Evolutionary conservation across 768 basidiomycete genomes (phyloP).

Genomic region (Lentinula sp.): DNA sequence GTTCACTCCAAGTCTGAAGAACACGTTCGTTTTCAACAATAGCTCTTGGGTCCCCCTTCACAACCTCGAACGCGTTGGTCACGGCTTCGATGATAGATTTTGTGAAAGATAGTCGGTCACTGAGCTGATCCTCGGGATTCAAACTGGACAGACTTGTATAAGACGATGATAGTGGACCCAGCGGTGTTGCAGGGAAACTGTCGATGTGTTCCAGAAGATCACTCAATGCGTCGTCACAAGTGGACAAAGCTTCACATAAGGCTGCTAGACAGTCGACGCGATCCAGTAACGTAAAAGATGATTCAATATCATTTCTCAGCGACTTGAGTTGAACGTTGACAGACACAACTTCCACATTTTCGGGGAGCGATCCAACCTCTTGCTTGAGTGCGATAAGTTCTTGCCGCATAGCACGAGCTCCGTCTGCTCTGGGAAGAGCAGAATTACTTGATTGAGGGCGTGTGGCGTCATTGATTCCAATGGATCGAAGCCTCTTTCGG

Average conservation of each 20-base stretch:
- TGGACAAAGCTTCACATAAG: slow-evolving; percentile 41
- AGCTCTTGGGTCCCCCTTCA: slow-evolving; percentile 58
- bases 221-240: slow-evolving; percentile 73
- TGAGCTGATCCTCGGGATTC: slow-evolving; percentile 64
- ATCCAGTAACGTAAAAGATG: slow-evolving; percentile 40
- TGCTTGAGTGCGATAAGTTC: slow-evolving; percentile 39
- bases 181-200: slow-evolving; percentile 64
- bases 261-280: slow-evolving; percentile 49
- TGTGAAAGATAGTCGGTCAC: slow-evolving; percentile 60
- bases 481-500: slow-evolving; percentile 53
- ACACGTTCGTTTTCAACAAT: slow-evolving; percentile 57
- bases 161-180: slow-evolving; percentile 43
- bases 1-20: slow-evolving; percentile 73
- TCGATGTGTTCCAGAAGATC: slow-evolving; percentile 84
- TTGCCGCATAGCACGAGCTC: slow-evolving; percentile 39
- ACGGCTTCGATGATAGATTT: slow-evolving; percentile 43
- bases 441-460: slow-evolving; percentile 34
- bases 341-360: slow-evolving; percentile 28
- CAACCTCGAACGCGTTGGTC: slow-evolving; percentile 28
- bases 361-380: slow-evolving; percentile 43
- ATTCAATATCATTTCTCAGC: slow-evolving; percentile 51
- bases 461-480: slow-evolving; percentile 52
- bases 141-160: slow-evolving; percentile 34
- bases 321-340: slow-evolving; percentile 58
- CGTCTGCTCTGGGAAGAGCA: slow-evolving; percentile 45